phyloP scores from a whole-genome alignment of 345 rosid genomes.

The Lepidium didymum region DNA sequence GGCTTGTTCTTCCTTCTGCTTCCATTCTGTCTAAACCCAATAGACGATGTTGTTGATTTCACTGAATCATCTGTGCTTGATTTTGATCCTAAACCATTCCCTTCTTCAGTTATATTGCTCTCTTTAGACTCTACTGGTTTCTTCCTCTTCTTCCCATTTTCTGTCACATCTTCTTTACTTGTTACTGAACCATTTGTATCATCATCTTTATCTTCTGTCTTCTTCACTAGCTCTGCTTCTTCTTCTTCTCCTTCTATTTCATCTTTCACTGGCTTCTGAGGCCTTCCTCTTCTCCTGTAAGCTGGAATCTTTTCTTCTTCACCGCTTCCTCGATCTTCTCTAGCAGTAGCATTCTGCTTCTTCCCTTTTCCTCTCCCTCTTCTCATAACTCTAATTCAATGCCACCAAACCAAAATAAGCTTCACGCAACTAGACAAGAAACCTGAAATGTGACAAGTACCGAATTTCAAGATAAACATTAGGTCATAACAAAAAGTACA shows the following conservation, averaged over 20 bases:
- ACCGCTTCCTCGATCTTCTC: conserved; percentile 49
- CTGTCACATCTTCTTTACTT: conserved; percentile 35
- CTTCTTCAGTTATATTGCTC: conserved; percentile 43
- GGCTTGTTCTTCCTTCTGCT: conserved; percentile 82
- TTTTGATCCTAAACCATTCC: conserved; percentile 40
- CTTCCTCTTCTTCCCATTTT: conserved; percentile 51
- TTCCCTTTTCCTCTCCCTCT: conserved; percentile 71
- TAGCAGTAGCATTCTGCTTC: conserved; percentile 40
- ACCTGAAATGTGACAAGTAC: neutral
- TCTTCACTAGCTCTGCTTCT: conserved; percentile 15
- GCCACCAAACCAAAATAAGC: neutral
- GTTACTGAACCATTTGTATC: conserved; percentile 32
- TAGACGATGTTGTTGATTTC: conserved; percentile 26
- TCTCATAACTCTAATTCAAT: conserved; percentile 22
- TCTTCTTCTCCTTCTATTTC: conserved; percentile 27
- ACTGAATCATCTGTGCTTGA: conserved; percentile 36
- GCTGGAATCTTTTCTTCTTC: conserved; percentile 61
- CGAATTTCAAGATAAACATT: neutral
- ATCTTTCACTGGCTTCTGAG: conserved; percentile 49
- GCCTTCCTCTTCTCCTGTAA: conserved; percentile 59
- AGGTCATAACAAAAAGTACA: neutral
- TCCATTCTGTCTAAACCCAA: conserved; percentile 54
- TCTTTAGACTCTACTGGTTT: conserved; percentile 39
- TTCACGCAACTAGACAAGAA: conserved; percentile 6
- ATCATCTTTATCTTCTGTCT: conserved; percentile 26